Evolutionary conservation across 805 yeast genomes (phyloP).

Genomic region (Starmerella roubikii): DNA sequence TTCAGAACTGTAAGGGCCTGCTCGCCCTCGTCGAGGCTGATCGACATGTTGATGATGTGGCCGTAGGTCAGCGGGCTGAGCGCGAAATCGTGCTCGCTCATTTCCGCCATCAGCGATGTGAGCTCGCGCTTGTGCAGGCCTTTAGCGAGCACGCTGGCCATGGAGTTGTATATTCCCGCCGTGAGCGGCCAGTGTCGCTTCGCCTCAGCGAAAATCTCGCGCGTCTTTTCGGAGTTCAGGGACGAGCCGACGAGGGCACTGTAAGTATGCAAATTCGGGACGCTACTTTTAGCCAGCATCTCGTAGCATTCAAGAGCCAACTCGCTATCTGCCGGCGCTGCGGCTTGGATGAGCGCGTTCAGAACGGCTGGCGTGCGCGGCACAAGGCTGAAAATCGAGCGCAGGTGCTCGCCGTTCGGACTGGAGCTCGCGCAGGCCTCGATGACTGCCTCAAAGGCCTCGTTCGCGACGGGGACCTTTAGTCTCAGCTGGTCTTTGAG

Average conservation of each 20-base stretch:
- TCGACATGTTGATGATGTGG: slow-evolving; percentile 11
- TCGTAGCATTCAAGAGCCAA: slow-evolving; percentile 2
- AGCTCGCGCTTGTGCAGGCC: slow-evolving; percentile 1
- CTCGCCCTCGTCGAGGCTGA: slow-evolving; percentile 3
- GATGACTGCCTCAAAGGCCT: slow-evolving; percentile 12
- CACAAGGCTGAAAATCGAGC: not conserved
- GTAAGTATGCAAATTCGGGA: slow-evolving; percentile 8
- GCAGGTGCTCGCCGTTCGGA: not conserved
- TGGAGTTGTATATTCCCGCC: slow-evolving; percentile 10
- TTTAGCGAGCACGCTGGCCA: slow-evolving; percentile 3
- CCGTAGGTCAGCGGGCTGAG: slow-evolving; percentile 5
- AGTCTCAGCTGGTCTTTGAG: slow-evolving; percentile 10
- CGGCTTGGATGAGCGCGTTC: slow-evolving; percentile 3
- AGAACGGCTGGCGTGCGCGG: slow-evolving; percentile 3
- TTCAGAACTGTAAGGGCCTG: slow-evolving; percentile 8
- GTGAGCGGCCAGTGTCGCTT: not conserved
- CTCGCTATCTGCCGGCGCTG: slow-evolving; percentile 1
- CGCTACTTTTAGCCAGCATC: slow-evolving; percentile 2
- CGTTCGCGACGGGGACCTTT: slow-evolving; percentile 2
- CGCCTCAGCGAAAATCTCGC: slow-evolving; percentile 11
- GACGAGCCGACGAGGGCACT: slow-evolving; percentile 4
- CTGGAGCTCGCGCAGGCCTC: slow-evolving; percentile 1
- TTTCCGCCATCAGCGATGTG: not conserved
- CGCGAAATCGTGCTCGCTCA: slow-evolving; percentile 2
- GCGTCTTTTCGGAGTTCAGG: not conserved